These are phyloP conservation scores for Leccinellum rugosiceps DNA, from an alignment of 768 basidiomycete genomes.

Conservation along the genomic window DNA sequence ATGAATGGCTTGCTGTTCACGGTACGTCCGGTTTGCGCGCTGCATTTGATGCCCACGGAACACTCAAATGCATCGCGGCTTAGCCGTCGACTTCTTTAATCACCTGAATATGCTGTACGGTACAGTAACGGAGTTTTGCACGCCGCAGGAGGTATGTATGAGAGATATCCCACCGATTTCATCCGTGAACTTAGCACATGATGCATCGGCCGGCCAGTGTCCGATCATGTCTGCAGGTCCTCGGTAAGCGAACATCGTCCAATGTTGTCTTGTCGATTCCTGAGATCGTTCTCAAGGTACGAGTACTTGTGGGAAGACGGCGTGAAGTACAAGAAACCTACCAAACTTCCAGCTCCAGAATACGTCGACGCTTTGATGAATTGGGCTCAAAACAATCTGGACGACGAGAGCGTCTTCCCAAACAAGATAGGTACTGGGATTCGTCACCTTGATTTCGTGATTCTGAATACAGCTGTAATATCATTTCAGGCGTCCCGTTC, in stretches of 20 bases:
- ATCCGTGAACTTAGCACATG: constrained; percentile 7
- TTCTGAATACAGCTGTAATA: neutral
- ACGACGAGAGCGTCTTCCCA: constrained; percentile 91
- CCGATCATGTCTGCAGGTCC: constrained; percentile 97
- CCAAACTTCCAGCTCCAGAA: constrained; percentile 92
- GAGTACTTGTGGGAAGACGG: constrained; percentile 97
- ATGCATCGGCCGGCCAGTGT: constrained; percentile 47
- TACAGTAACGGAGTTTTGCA: constrained; percentile 97
- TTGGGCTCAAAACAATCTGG: constrained; percentile 91
- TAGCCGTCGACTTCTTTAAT: constrained; percentile 99
- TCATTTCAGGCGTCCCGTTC: constrained; percentile 74
- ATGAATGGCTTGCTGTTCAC: constrained; percentile 99
- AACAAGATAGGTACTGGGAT: constrained; percentile 78
- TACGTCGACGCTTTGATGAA: constrained; percentile 99
- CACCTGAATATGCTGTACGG: constrained; percentile 99
- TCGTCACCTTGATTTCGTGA: constrained; percentile 2
- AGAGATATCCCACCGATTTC: neutral
- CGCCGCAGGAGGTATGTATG: constrained; percentile 73
- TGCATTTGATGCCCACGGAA: neutral
- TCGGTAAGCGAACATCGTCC: constrained; percentile 47
- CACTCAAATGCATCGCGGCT: constrained; percentile 1
- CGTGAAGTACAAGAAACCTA: constrained; percentile 79
- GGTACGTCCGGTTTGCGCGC: constrained; percentile 47
- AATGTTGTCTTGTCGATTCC: neutral
- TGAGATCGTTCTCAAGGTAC: constrained; percentile 51